Evolutionary conservation across 306 rosid genomes (phyloP), one percentile per base, ranked within the genome.

Genomic region (Parietaria judaica): DNA sequence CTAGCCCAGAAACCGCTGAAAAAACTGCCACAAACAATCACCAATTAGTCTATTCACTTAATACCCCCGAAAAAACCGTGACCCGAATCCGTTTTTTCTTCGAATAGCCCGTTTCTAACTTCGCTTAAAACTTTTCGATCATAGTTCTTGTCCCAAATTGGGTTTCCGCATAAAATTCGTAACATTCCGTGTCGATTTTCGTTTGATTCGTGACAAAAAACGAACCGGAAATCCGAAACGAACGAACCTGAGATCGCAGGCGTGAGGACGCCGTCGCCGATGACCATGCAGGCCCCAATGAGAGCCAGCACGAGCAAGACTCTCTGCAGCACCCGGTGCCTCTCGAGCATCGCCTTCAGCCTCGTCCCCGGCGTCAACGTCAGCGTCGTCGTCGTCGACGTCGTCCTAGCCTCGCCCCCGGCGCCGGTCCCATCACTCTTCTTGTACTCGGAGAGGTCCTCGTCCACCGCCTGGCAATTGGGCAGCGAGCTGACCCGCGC

Each of bases 1-100:
- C 99, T 15, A 88, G 78, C 14, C 96, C 99, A n/a, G 99, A 92
- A 71, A 92, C 85, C 34, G 99, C 99, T 31, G 99, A 92, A 74
- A 92, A 78, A 58, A 92, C 99, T 92, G 90, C 79, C 52, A 56
- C 16, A 56, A 31, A 83, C 6, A 36, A 53, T 66, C 47, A 60
- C 63, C 60, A 83, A 74, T 56, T 41, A 31, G n/a, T n/a, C 57
- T n/a, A n/a, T n/a, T n/a, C 37, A 37, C 67, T 49, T 49, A 66
- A 64, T 15, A 61, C 68, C 54, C 67, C 49, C 16, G 4, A 45
- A 65, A 52, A n/a, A n/a, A n/a, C n/a, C n/a, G n/a, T n/a, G n/a
- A n/a, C n/a, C n/a, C n/a, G n/a, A n/a, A n/a, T n/a, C n/a, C n/a
- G n/a, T n/a, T n/a, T n/a, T n/a, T n/a, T n/a, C n/a, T n/a, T n/a